phyloP scores from a whole-genome alignment of 257 asterid genomes.

The Eustoma russellianum region DNA sequence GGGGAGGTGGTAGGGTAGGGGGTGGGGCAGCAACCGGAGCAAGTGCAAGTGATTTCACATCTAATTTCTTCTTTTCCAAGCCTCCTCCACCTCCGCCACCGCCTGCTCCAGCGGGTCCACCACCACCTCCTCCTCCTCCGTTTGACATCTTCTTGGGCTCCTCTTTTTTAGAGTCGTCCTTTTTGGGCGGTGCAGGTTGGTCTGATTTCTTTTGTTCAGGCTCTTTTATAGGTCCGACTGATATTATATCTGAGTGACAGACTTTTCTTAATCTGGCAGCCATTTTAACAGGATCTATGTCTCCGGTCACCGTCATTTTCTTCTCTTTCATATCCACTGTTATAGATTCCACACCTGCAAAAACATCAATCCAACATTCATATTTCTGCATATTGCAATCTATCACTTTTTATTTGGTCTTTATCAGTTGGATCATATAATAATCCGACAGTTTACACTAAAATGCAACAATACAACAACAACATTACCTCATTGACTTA shows the following conservation, averaged over 20 bases:
- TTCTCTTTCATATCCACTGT: constrained; percentile 49
- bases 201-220: constrained; percentile 57
- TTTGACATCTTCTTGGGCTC: background rate
- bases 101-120: too few species aligned
- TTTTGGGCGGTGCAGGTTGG: constrained; percentile 11
- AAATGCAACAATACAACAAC: too few species aligned
- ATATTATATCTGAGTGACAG: constrained; percentile 43
- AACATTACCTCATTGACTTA: too few species aligned
- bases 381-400: background rate
- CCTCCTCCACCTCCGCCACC: constrained; percentile 8
- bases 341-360: constrained; percentile 52
- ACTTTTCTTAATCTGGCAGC: constrained; percentile 54
- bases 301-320: constrained; percentile 51
- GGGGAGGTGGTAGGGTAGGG: too few species aligned
- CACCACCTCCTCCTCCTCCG: too few species aligned
- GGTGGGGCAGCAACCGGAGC: background rate
- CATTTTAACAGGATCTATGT: constrained; percentile 47
- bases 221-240: constrained; percentile 72
- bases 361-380: background rate
- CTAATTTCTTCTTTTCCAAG: constrained; percentile 23
- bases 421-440: background rate
- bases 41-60: constrained; percentile 18
- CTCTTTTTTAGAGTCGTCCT: constrained; percentile 8
- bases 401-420: too few species aligned
- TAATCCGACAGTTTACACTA: background rate